A percentile compares a stretch with the other conserved stretches of the same genome.
Evolutionary conservation across 202 grass and related monocot species (phyloP).

Genomic region (Cymbopogon flexuosus): DNA sequence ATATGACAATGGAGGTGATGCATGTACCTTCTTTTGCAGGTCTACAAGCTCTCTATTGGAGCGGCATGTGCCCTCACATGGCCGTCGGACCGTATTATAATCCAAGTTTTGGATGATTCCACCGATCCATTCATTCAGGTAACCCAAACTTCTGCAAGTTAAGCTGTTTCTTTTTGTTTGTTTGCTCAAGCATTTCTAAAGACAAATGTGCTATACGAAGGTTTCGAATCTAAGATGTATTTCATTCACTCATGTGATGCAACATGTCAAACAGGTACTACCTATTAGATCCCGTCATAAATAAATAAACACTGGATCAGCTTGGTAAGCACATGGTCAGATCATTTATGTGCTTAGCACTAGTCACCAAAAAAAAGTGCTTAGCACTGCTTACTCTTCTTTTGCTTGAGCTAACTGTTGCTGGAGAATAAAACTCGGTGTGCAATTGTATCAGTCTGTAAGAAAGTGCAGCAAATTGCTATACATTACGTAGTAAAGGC

Average conservation of each 20-base stretch:
- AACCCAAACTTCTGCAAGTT: conserved; percentile 14
- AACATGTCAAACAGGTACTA: not conserved
- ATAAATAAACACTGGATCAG: not conserved
- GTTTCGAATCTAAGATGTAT: not conserved
- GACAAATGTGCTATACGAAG: not conserved
- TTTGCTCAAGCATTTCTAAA: not conserved
- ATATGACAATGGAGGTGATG: conserved; percentile 9
- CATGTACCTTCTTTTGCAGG: conserved; percentile 40
- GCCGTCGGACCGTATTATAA: conserved; percentile 69
- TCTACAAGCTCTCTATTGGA: conserved; percentile 74
- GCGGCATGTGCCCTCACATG: conserved; percentile 78
- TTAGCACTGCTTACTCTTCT: not conserved
- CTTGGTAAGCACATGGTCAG: not conserved
- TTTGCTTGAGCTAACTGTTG: not conserved
- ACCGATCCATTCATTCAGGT: conserved; percentile 71
- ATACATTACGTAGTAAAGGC: not conserved
- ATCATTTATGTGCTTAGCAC: not conserved
- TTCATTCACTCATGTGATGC: not conserved
- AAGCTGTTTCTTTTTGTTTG: not conserved
- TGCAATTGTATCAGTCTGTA: not conserved
- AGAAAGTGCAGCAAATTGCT: not conserved
- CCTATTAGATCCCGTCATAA: not conserved
- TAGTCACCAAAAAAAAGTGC: not conserved
- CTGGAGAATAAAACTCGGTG: not conserved
- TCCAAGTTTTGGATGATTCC: conserved; percentile 90